Conservation (phyloP, 176 grass and related monocot genomes). For the Cymbopogon citratus region DNA sequence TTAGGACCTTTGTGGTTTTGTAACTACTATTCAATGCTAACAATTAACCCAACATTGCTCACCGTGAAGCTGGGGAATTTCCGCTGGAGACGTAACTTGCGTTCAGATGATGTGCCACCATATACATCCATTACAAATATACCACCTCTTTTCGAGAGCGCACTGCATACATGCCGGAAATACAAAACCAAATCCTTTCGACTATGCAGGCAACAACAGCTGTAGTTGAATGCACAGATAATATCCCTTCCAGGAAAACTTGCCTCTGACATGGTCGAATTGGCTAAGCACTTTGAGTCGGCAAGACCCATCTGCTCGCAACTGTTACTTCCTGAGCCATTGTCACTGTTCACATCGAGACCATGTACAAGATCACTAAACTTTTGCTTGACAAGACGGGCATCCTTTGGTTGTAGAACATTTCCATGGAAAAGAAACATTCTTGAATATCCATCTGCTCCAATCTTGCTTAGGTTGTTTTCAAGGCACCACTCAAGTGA, state of each 20-base stretch:
- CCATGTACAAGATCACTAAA: conserved; percentile 41
- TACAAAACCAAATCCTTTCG: conserved; percentile 82
- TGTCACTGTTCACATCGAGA: conserved; percentile 30
- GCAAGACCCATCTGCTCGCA: conserved; percentile 4
- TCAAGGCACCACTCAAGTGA: conserved; percentile 89
- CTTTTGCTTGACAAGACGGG: conserved; percentile 42
- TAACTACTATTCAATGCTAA: neutral
- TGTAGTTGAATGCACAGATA: conserved; percentile 98
- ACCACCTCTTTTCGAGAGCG: conserved; percentile 67
- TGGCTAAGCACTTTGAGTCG: conserved; percentile 6
- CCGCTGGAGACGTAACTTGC: conserved; percentile 73
- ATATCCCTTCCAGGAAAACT: conserved; percentile 73
- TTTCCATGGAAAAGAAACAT: conserved; percentile 87
- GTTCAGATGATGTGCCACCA: conserved; percentile 84
- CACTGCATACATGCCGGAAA: conserved; percentile 61
- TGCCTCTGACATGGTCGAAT: conserved; percentile 40
- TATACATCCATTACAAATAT: conserved; percentile 98
- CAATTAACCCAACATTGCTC: conserved; percentile 21
- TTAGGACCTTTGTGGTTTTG: neutral
- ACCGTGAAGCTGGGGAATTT: conserved; percentile 77
- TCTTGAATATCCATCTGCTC: conserved; percentile 68
- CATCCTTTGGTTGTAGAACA: conserved; percentile 58
- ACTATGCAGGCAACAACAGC: conserved; percentile 86
- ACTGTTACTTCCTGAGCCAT: conserved; percentile 11
- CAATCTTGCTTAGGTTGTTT: conserved; percentile 68